phyloP scores from a whole-genome alignment of 805 yeast species.

The Scheffersomyces amazonensis region DNA sequence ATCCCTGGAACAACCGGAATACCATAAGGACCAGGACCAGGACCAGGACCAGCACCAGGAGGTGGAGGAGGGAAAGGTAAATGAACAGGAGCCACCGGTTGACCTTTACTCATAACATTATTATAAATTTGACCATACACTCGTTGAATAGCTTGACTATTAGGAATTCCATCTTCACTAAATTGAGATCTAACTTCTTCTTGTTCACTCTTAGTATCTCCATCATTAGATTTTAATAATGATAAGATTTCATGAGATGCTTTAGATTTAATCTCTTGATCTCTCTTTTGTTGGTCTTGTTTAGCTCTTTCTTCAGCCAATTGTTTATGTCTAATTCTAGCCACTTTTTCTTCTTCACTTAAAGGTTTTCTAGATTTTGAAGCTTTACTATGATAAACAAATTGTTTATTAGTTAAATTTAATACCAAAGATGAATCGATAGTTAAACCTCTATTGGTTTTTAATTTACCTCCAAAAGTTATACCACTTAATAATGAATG shows the following conservation, averaged over 20 bases:
- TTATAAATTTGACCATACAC: conserved; percentile 43
- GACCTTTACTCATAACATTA: conserved; percentile 40
- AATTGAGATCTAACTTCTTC: no score
- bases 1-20: conserved; percentile 33
- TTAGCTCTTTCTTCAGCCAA: conserved; percentile 6
- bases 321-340: conserved; percentile 8
- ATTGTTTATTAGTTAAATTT: conserved; percentile 72
- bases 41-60: no score
- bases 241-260: conserved; percentile 29
- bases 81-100: conserved; percentile 6
- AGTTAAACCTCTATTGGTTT: conserved; percentile 77
- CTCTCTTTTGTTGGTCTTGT: conserved; percentile 7
- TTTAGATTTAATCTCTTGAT: conserved; percentile 12
- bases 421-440: conserved; percentile 79
- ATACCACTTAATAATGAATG: conserved; percentile 79
- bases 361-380: conserved; percentile 40
- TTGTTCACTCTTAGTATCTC: conserved; percentile 4
- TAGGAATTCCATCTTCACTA: conserved; percentile 12
- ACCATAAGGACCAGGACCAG: conserved; percentile 4
- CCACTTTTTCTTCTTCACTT: conserved; percentile 16
- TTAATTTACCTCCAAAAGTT: conserved; percentile 72
- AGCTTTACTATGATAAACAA: conserved; percentile 71
- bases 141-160: conserved; percentile 35
- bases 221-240: conserved; percentile 20
- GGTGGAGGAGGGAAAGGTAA: conserved; percentile 5